phyloP scores from a whole-genome alignment of 331 rosid species.

The Prunus yedoensis region DNA sequence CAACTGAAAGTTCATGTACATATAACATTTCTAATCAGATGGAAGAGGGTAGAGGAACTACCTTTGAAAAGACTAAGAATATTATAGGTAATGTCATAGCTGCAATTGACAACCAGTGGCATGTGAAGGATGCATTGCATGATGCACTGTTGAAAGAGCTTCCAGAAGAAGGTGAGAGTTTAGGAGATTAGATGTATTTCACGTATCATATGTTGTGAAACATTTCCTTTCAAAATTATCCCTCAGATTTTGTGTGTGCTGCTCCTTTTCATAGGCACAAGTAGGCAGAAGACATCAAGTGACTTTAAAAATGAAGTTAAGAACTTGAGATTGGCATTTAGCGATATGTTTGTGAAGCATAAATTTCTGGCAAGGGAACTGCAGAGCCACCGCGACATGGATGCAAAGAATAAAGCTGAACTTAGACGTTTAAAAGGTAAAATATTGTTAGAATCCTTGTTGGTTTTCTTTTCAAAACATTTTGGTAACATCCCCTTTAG shows the following conservation, averaged over 20 bases:
- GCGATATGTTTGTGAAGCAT: constrained; percentile 62
- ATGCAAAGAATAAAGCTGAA: constrained; percentile 64
- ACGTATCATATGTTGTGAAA: constrained; percentile 4
- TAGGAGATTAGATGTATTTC: constrained; percentile 15
- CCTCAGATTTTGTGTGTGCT: constrained; percentile 34
- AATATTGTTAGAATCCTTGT: background rate
- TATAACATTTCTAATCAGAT: constrained; percentile 31
- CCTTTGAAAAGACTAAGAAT: constrained; percentile 40
- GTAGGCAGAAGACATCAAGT: constrained; percentile 45
- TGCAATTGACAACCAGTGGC: constrained; percentile 51
- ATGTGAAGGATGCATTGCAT: constrained; percentile 60
- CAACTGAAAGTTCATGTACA: constrained; percentile 77
- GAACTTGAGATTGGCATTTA: constrained; percentile 61
- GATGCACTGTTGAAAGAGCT: constrained; percentile 45
- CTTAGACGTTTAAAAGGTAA: constrained; percentile 62
- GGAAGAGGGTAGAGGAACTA: constrained; percentile 44
- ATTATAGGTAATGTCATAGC: constrained; percentile 44
- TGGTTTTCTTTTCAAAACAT: background rate
- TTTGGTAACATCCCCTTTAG: background rate
- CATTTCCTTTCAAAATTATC: constrained; percentile 12
- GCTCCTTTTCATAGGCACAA: constrained; percentile 54
- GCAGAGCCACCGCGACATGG: constrained; percentile 55
- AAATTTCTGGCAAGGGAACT: constrained; percentile 56
- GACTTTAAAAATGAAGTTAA: constrained; percentile 50
- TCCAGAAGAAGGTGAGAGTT: constrained; percentile 62